A percentile compares a stretch with the other conserved stretches of the same genome.
phyloP scores from a whole-genome alignment of 345 rosid species.

The Eucalyptus melliodora region DNA sequence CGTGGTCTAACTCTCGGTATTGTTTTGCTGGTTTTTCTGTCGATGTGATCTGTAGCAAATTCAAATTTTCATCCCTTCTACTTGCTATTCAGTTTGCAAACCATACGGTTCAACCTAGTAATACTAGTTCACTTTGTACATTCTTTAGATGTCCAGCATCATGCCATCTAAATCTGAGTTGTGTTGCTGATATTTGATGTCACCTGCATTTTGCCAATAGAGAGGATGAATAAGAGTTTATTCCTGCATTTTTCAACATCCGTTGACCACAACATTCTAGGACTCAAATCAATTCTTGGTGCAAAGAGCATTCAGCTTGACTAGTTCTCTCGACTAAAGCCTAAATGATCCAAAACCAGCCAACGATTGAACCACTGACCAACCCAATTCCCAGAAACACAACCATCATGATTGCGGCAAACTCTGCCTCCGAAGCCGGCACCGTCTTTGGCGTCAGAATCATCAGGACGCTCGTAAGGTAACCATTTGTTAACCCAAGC shows the following conservation, averaged over 20 bases:
- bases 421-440: constrained; percentile 56
- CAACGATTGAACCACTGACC: constrained; percentile 64
- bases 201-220: not conserved
- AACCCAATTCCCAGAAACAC: constrained; percentile 72
- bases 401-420: constrained; percentile 64
- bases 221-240: not conserved
- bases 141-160: not conserved
- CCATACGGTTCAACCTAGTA: not conserved
- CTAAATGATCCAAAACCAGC: constrained; percentile 80
- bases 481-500: constrained; percentile 80
- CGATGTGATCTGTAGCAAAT: not conserved
- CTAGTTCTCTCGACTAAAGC: not conserved
- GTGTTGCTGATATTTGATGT: not conserved
- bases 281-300: not conserved
- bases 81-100: not conserved
- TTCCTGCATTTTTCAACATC: not conserved
- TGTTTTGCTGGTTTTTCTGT: not conserved
- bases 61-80: not conserved
- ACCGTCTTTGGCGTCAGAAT: constrained; percentile 70
- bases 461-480: constrained; percentile 83
- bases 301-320: not conserved
- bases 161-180: not conserved
- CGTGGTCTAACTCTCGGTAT: not conserved
- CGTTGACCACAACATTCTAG: not conserved
- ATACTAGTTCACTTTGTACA: not conserved